phyloP scores from a whole-genome alignment of 2,329 filamentous ascomycete genomes.

The Diaporthe longicolla region DNA sequence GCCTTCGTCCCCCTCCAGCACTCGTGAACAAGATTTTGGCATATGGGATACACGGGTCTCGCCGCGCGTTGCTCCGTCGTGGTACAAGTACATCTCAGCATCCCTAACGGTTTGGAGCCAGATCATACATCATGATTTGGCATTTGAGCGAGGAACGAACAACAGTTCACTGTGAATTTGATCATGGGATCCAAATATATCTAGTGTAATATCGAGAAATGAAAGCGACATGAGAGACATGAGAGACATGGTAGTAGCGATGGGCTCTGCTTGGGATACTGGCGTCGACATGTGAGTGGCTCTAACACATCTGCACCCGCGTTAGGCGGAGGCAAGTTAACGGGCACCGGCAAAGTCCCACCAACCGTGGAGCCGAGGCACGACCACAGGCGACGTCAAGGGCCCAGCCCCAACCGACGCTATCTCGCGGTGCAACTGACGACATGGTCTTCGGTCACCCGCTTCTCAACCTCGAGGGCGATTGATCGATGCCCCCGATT shows the following conservation, averaged over 20 bases:
- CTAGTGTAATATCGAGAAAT: neutral
- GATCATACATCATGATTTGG: neutral
- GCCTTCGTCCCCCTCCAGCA: neutral
- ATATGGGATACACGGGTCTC: neutral
- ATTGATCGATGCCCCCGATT: neutral
- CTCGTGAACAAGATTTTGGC: neutral
- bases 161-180: fast-evolving
- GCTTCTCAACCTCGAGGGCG: constrained; percentile 1
- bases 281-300: constrained; percentile 18
- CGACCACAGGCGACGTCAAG: constrained; percentile 16
- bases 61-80: neutral
- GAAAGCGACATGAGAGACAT: neutral
- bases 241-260: neutral
- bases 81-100: too few species aligned
- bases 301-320: neutral
- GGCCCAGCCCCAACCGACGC: constrained; percentile 8
- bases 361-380: constrained; percentile 30
- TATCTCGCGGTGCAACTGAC: constrained; percentile 9
- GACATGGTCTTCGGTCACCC: constrained; percentile 16
- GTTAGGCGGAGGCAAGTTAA: neutral
- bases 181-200: fast-evolving
- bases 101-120: neutral
- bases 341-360: neutral
- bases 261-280: neutral
- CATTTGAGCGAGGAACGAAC: neutral